Evolutionary conservation across 768 basidiomycete genomes (phyloP).

Genomic region (Cystofilobasidium bisporidii): DNA sequence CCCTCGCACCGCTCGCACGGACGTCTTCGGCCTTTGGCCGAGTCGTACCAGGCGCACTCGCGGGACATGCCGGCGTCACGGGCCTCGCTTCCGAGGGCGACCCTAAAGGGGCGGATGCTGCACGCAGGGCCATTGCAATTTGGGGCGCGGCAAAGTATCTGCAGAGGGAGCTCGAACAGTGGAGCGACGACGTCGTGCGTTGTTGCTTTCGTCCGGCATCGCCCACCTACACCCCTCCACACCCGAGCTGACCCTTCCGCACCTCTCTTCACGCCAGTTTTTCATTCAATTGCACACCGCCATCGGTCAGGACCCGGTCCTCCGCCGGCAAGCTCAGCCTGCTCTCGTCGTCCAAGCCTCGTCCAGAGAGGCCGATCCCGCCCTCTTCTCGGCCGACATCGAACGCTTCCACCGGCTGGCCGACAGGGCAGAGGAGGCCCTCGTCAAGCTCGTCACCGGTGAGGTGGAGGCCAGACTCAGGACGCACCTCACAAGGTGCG

Average conservation of each 20-base stretch:
- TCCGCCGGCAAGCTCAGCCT: constrained; percentile 52
- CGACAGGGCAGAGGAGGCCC: constrained; percentile 73
- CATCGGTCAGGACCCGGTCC: constrained; percentile 22
- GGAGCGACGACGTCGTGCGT: constrained; percentile 84
- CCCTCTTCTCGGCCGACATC: constrained; percentile 72
- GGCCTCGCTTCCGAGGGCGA: constrained; percentile 44
- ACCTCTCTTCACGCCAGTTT: too few species aligned
- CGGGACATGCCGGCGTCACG: constrained; percentile 44
- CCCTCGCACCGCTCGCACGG: constrained; percentile 88
- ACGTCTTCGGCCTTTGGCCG: constrained; percentile 78
- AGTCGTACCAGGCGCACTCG: constrained; percentile 81
- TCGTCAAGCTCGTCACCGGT: constrained; percentile 66
- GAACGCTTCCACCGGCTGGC: constrained; percentile 53
- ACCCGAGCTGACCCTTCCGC: too few species aligned
- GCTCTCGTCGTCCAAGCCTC: constrained; percentile 49
- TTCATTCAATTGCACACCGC: constrained; percentile 73
- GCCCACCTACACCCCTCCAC: too few species aligned
- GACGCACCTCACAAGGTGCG: constrained; percentile 55
- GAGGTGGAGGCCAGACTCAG: constrained; percentile 73
- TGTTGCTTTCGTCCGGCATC: too few species aligned
- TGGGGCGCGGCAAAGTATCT: constrained; percentile 70
- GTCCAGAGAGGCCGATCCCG: constrained; percentile 45
- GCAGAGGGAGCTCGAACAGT: constrained; percentile 56
- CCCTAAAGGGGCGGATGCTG: constrained; percentile 74
- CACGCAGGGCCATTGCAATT: constrained; percentile 75